These are phyloP conservation scores for Irpex rosettiformis DNA, from an alignment of 1,284 basidiomycete genomes.

Conservation along the genomic window DNA sequence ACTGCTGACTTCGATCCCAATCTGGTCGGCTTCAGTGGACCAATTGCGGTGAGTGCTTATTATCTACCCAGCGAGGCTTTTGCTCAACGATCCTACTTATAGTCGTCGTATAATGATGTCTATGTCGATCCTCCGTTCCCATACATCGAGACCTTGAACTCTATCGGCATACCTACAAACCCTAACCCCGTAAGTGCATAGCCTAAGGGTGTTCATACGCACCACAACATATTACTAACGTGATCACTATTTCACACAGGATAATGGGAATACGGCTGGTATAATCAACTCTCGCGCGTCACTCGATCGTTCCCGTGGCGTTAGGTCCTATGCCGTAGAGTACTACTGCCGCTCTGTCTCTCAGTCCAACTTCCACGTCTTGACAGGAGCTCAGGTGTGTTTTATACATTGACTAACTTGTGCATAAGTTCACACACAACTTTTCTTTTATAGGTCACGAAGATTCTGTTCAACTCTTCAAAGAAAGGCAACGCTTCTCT, in stretches of 20 bases:
- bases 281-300: conserved; percentile 19
- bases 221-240: neutral
- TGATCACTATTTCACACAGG: conserved; percentile 11
- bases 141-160: conserved; percentile 18
- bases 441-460: neutral
- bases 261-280: conserved; percentile 21
- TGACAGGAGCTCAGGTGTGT: conserved; percentile 13
- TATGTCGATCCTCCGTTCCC: conserved; percentile 19
- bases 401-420: neutral
- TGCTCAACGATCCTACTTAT: too few relatives aligned
- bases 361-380: conserved; percentile 11
- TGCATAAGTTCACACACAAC: neutral
- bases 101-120: conserved; percentile 20
- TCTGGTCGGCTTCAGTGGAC: conserved; percentile 10
- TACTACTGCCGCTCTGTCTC: conserved; percentile 18
- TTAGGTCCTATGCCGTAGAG: conserved; percentile 23
- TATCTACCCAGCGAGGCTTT: neutral
- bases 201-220: neutral
- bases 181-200: conserved; percentile 22
- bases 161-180: conserved; percentile 20
- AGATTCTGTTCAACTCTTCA: neutral
- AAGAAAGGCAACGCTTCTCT: neutral
- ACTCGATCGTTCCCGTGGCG: conserved; percentile 20
- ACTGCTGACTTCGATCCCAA: conserved; percentile 5
- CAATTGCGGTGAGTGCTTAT: neutral